Base-by-base conservation (phyloP, 345 rosid species). In the Rhodamnia argentea region DNA sequence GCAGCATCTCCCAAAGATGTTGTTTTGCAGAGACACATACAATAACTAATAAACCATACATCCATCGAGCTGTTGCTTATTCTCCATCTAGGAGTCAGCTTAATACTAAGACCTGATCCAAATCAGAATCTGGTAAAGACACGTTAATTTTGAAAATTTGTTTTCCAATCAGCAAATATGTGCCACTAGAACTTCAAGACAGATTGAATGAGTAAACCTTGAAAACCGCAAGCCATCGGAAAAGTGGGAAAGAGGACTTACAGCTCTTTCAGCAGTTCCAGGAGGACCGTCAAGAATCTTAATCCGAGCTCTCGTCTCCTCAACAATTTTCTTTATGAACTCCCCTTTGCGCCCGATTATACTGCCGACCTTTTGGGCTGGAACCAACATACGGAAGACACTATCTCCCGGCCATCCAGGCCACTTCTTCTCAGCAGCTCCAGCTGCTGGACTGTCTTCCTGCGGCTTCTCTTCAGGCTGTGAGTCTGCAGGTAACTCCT, bases 341-440 rank as follows among this genome's bases (percentile, higher is more conserved):
- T 95, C 99, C 42, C 99, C 99, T 87, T 95, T 96, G 76, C 99
- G 98, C 85, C 99, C 99, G 90, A 98, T 98, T 89, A 96, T 96
- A 89, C 99, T 95, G 82, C 99, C 99, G 85, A 98, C 98, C 91
- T 96, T 98, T 85, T 95, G 99, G 18, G 98, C 99, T 85, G 99
- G 99, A 88, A 98, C 99, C 90, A 98, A 87, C 98, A 98, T 95
- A 54, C 99, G 95, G 82, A 98, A 98, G 44, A 98, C 99, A 47
- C 96, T 95, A 93, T 98, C 99, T 87, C 99, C 99, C 15, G 99
- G 99, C 99, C 99, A 96, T 87, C 99, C 99, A n/a, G 98, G 99
- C 99, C 99, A 98, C 93, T 86, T 95, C 91, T 94, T 94, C 90
- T 96, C 99, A 84, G 87, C 94, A 32, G 86, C 92, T 83, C 87